Evolutionary conservation across 495 filamentous ascomycete species (phyloP).

Genomic region (Neurospora cerealis): DNA sequence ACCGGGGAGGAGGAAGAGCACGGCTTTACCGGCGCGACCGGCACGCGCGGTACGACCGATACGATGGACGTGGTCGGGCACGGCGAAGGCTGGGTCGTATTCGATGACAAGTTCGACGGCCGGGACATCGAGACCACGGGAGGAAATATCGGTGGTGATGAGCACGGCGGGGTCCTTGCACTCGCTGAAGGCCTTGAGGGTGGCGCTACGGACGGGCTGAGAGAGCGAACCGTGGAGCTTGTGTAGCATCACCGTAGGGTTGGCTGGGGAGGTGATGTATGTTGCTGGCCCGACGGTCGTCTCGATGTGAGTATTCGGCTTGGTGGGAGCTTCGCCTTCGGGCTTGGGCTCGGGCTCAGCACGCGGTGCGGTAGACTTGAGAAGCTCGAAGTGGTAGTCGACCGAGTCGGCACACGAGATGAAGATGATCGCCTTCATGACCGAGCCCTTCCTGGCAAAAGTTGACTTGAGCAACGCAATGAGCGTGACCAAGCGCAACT

Average conservation of each 20-base stretch:
- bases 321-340: slow-evolving; percentile 14
- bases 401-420: slow-evolving; percentile 95
- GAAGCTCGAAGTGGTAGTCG: slow-evolving; percentile 90
- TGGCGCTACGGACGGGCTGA: slow-evolving; percentile 75
- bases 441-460: slow-evolving; percentile 74
- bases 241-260: slow-evolving; percentile 55
- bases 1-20: slow-evolving; percentile 83
- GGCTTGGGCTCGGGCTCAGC: slow-evolving; percentile 13
- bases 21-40: slow-evolving; percentile 75
- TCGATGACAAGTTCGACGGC: slow-evolving; percentile 91
- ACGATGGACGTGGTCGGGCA: slow-evolving; percentile 85
- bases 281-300: slow-evolving; percentile 32
- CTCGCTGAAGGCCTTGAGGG: slow-evolving; percentile 63
- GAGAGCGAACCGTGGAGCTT: slow-evolving; percentile 90
- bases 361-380: slow-evolving; percentile 40
- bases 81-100: slow-evolving; percentile 86
- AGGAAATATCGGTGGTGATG: slow-evolving; percentile 89
- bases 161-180: slow-evolving; percentile 62
- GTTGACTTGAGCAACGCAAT: slow-evolving; percentile 73
- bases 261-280: slow-evolving; percentile 40
- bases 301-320: slow-evolving; percentile 21
- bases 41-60: slow-evolving; percentile 92
- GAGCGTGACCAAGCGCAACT: slow-evolving; percentile 79
- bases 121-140: slow-evolving; percentile 86
- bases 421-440: slow-evolving; percentile 94